A percentile compares a stretch with the other conserved stretches of the same genome.
phyloP scores from a whole-genome alignment of 257 asterid genomes.

The Jasminum sambac region DNA sequence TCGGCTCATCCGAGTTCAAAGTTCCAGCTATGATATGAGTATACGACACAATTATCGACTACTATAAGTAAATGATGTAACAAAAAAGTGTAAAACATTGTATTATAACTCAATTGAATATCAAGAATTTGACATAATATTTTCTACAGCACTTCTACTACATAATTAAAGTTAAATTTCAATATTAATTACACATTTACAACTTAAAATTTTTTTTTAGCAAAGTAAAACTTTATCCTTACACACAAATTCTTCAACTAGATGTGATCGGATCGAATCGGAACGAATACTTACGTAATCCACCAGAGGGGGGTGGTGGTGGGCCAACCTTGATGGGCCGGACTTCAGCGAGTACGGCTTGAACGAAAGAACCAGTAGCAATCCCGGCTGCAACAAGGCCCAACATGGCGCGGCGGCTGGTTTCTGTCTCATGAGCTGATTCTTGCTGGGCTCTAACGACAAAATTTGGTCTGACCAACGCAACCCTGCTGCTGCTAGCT shows the following conservation, averaged over 20 bases:
- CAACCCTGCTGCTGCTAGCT: constrained; percentile 39
- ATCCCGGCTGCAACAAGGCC: constrained; percentile 83
- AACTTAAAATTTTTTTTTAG: too few species aligned
- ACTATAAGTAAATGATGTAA: not conserved
- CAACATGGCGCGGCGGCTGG: constrained; percentile 78
- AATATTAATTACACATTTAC: too few species aligned
- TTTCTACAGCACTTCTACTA: too few species aligned
- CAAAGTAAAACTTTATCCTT: too few species aligned
- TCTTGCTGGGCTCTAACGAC: constrained; percentile 65
- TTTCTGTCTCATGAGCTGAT: constrained; percentile 52
- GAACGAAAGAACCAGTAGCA: constrained; percentile 68
- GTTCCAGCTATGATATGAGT: constrained; percentile 73
- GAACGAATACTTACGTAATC: constrained; percentile 66
- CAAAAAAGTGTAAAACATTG: not conserved
- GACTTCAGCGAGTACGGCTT: constrained; percentile 78
- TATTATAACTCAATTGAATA: not conserved
- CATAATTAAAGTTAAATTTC: too few species aligned
- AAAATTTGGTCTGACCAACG: constrained; percentile 46
- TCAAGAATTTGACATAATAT: not conserved
- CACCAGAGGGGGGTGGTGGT: constrained; percentile 96
- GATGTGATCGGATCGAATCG: not conserved
- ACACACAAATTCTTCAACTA: too few species aligned
- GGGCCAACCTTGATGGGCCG: constrained; percentile 75
- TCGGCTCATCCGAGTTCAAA: constrained; percentile 76
- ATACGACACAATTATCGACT: not conserved